Conservation (phyloP, 176 grass and related monocot species). For the Triticum monococcum region DNA sequence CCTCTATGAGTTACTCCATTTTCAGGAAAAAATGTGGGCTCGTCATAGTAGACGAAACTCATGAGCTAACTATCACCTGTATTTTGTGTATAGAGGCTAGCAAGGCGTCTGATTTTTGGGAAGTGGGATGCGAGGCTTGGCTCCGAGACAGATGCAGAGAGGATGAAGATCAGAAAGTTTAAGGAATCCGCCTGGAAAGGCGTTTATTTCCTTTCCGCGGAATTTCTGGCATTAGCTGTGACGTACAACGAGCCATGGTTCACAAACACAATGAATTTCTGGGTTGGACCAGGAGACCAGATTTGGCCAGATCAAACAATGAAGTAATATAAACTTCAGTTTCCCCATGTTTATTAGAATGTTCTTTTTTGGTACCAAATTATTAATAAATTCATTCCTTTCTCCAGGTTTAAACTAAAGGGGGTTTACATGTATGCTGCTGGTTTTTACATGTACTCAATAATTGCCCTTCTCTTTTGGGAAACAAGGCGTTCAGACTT, state of each 20-base stretch:
- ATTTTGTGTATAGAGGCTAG: slow-evolving; percentile 51
- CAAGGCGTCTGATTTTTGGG: slow-evolving; percentile 44
- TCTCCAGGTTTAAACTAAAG: slow-evolving; percentile 67
- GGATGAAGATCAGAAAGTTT: slow-evolving; percentile 71
- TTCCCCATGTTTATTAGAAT: neutral
- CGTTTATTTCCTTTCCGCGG: slow-evolving; percentile 77
- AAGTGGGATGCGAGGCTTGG: slow-evolving; percentile 35
- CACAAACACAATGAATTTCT: slow-evolving; percentile 68
- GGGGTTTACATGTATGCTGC: slow-evolving; percentile 77
- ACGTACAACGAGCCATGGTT: slow-evolving; percentile 86
- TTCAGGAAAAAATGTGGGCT: neutral
- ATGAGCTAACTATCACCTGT: slow-evolving; percentile 13
- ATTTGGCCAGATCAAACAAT: slow-evolving; percentile 78
- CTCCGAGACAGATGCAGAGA: slow-evolving; percentile 22
- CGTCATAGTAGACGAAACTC: neutral
- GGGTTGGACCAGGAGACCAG: slow-evolving; percentile 79
- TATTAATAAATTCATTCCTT: neutral
- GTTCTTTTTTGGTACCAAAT: slow-evolving; percentile 4
- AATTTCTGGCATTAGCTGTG: slow-evolving; percentile 61
- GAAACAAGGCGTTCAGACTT: slow-evolving; percentile 83
- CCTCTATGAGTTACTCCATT: neutral
- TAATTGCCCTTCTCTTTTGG: slow-evolving; percentile 85
- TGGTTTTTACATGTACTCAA: slow-evolving; percentile 84
- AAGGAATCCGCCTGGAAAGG: slow-evolving; percentile 89
- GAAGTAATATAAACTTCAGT: slow-evolving; percentile 48